These are phyloP conservation scores for Naganishia vishniacii DNA, from an alignment of 768 basidiomycete species.

Conservation along the genomic window DNA sequence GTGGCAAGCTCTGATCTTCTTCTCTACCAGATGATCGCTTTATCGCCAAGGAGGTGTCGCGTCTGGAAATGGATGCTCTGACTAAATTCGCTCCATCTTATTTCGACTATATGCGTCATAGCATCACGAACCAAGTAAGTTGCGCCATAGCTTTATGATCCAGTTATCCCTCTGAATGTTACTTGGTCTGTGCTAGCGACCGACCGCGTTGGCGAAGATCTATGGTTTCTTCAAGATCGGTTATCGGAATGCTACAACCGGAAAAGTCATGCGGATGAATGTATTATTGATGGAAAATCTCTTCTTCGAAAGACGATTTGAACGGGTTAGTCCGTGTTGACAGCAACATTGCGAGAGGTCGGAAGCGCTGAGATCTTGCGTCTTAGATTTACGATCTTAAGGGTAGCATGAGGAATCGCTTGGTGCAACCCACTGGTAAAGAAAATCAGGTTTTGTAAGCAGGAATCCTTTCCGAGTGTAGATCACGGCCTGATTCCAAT, in stretches of 20 bases:
- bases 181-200: constrained; percentile 57
- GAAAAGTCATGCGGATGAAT: constrained; percentile 86
- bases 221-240: constrained; percentile 95
- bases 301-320: constrained; percentile 85
- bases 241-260: constrained; percentile 73
- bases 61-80: constrained; percentile 85
- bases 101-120: constrained; percentile 97
- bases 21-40: constrained; percentile 96
- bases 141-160: too few relatives aligned
- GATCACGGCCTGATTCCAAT: background rate
- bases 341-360: background rate
- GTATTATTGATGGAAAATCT: constrained; percentile 88
- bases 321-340: constrained; percentile 56
- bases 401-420: constrained; percentile 88
- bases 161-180: background rate
- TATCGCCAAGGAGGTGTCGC: constrained; percentile 93
- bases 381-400: constrained; percentile 93
- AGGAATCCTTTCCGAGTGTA: background rate
- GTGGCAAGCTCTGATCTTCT: background rate
- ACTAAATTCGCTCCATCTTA: constrained; percentile 95
- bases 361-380: background rate
- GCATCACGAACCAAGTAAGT: constrained; percentile 73
- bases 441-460: constrained; percentile 76
- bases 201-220: constrained; percentile 89
- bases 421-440: constrained; percentile 80